Base-by-base conservation (phyloP, 352 stramenopile genomes). In the Bremia lactucae region DNA sequence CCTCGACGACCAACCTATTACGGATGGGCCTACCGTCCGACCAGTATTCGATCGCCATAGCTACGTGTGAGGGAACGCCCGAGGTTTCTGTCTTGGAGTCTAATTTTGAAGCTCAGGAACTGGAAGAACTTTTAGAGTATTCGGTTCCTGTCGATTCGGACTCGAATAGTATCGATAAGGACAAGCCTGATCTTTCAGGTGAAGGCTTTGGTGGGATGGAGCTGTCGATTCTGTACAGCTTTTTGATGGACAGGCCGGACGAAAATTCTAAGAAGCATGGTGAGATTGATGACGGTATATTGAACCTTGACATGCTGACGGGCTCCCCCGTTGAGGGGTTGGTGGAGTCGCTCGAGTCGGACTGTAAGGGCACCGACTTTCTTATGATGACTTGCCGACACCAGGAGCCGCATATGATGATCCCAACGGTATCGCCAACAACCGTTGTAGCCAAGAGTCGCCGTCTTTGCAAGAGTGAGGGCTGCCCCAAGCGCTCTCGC, bases 171-270 rank as follows among this genome's bases (percentile, higher is more conserved):
- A 46, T 55, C 13, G 50, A 66, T 24, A 84, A 87, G 55, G 72
- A 84, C 55, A 87, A 87, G 61, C 65, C 71, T 39, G 69, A 84
- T 55, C 49, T 86, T 19, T 55, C 86, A 49, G 72, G 87, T 45
- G 71, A 88, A 51, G 79, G 72, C 47, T 89, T 92, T 46, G 74
- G 87, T 57, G 74, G 72, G 18, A 87, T 75, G 26, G 76, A 92
- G 46, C 88, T 92, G 68, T 87, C 76, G 29, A 89, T 92, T 48
- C 43, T 92, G 21, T 92, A 88, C 68, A 86, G 67, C 48, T 88
- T 89, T 56, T 48, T 92, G 46, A 70, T 87, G 8, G 74, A 92
- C 42, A 60, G 64, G 3, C 73, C 71, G 4, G 74, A 87, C 49
- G 72, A 86, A 42, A 81, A 85, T 57, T 35, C 51, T 21, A 67